Evolutionary conservation across 345 rosid species (phyloP).

Genomic region (Firmiana major): DNA sequence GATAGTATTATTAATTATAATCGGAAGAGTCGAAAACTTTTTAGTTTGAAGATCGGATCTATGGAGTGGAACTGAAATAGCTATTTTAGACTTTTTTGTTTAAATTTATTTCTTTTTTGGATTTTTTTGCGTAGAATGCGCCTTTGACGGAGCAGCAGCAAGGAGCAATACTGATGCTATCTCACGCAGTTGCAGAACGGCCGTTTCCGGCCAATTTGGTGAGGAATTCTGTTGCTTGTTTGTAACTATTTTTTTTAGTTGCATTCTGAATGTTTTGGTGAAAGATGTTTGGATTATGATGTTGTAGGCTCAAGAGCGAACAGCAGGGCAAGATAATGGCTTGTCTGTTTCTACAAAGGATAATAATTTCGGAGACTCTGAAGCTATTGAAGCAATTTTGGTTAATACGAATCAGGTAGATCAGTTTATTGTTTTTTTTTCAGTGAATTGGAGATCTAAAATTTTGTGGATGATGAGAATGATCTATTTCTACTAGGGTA

Average conservation of each 20-base stretch:
- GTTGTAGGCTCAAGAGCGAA: conserved; percentile 58
- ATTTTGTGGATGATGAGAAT: background rate
- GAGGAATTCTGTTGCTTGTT: conserved; percentile 16
- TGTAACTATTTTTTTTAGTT: background rate
- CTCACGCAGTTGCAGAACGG: conserved; percentile 73
- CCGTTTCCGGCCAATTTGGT: conserved; percentile 78
- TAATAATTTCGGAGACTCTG: conserved; percentile 45
- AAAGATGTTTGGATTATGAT: conserved; percentile 15
- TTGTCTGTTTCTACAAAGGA: conserved; percentile 49
- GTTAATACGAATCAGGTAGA: conserved; percentile 78
- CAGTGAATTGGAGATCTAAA: background rate
- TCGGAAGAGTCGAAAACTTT: background rate
- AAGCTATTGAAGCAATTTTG: conserved; percentile 70
- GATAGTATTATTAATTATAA: background rate
- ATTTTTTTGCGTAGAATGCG: conserved; percentile 46
- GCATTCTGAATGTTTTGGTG: background rate
- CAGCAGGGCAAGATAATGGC: conserved; percentile 52
- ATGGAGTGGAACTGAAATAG: background rate
- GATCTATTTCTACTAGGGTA: background rate
- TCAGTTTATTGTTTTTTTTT: background rate
- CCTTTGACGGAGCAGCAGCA: conserved; percentile 87
- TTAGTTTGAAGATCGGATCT: background rate
- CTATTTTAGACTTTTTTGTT: background rate
- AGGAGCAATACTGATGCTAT: conserved; percentile 56
- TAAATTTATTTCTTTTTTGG: background rate